Percentiles rank a stretch among this genome's conserved stretches.
phyloP scores from a whole-genome alignment of 2,329 filamentous ascomycete genomes.

The Acephala macrosclerotiorum region DNA sequence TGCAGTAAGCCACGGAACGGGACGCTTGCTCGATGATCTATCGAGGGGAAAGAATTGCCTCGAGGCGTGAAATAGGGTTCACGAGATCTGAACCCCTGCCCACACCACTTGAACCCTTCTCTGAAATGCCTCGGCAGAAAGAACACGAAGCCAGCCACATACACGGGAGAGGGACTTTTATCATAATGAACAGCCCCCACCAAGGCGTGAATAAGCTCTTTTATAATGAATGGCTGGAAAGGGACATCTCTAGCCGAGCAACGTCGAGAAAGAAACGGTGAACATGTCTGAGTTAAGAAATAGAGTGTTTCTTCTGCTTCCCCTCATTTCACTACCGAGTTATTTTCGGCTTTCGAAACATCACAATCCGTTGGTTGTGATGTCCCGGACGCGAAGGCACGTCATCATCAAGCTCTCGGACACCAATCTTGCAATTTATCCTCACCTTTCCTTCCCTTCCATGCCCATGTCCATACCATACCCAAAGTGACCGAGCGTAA shows the following conservation, averaged over 20 bases:
- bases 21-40: neutral
- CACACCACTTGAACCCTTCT: neutral
- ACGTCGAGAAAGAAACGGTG: neutral
- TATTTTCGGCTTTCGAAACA: slow-evolving; percentile 6
- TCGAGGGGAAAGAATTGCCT: slow-evolving; percentile 2
- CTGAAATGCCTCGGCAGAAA: neutral
- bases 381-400: neutral
- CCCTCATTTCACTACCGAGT: slow-evolving; percentile 3
- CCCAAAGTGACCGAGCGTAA: neutral
- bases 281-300: neutral
- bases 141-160: neutral
- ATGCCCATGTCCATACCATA: neutral
- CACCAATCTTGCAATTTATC: neutral
- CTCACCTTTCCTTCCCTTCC: neutral
- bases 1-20: slow-evolving; percentile 4
- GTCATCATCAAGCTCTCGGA: slow-evolving; percentile 4
- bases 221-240: neutral
- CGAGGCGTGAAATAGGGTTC: neutral
- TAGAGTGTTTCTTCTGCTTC: neutral
- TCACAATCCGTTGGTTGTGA: neutral
- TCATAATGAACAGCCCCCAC: neutral
- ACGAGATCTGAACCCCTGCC: neutral
- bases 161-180: neutral
- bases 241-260: neutral
- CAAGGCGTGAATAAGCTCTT: neutral